Base-by-base conservation (phyloP, 495 filamentous ascomycete genomes). In the Penicillium coprophilum region DNA sequence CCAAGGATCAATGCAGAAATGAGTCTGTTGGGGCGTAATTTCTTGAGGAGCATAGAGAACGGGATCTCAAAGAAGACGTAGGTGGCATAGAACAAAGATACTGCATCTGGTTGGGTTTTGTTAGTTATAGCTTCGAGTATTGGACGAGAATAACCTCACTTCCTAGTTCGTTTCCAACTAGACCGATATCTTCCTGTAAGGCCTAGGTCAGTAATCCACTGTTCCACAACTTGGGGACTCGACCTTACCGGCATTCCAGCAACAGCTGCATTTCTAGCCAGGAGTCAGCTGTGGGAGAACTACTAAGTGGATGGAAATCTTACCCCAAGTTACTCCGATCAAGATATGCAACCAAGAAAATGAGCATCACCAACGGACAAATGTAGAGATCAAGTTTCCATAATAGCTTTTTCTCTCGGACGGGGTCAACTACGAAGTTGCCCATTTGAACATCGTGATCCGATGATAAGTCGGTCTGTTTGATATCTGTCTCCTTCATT, bases 31-130 rank as follows among this genome's bases (percentile, higher is more conserved):
- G 70, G 73, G 6, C 62, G 59, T 38, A 72, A 59, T 17, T 62
- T 62, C 13, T 59, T 62, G 28, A 62, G 59, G 13, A 62, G 50
- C 30, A 77, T 58, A 9, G 71, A 75, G 38, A 63, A 65, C 20
- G 64, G 51, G 30, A 70, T 70, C 52, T 75, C 73, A 52, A 77
- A 74, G 20, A 73, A 54, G 58, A 74, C 62, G 32, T 74, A 75
- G 11, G 58, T 60, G 7, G 58, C 58, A 11, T 60, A 60, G 19
- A 60, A 60, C 17, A 60, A 50, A 13, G 58, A 60, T 11, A 60
- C 58, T 12, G 58, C 58, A 48, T 60, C 58, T 60, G 28, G 5
- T 31, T 8, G 15, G 2, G 6, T 20, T 32, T 12, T 32, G 44
- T 59, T 34, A 53, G 24, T 13, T 11, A 12, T 45, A 24, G 12